phyloP scores from a whole-genome alignment of 2,329 filamentous ascomycete genomes.

The Fusarium ramigenum region DNA sequence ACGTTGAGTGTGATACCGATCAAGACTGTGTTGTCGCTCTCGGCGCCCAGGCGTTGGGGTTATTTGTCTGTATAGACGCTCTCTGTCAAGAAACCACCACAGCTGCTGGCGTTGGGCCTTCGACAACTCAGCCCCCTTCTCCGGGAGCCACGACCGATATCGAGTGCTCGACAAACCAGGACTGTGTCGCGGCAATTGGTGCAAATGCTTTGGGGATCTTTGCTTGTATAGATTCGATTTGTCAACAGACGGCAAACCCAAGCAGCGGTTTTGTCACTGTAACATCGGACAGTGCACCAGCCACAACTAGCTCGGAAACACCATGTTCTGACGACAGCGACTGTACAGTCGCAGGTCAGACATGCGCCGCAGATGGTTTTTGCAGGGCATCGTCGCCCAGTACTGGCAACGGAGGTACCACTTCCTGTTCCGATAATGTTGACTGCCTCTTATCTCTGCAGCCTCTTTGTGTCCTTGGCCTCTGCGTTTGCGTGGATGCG shows the following conservation, averaged over 20 bases:
- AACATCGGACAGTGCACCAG: not conserved
- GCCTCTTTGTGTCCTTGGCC: slow-evolving; percentile 16
- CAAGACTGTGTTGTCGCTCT: slow-evolving; percentile 2
- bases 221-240: slow-evolving; percentile 4
- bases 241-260: not conserved
- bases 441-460: slow-evolving; percentile 14
- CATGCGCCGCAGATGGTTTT: not conserved
- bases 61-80: not conserved
- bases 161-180: slow-evolving; percentile 1
- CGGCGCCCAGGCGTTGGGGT: not conserved
- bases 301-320: not conserved
- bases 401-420: not conserved
- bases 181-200: not conserved
- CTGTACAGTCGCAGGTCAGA: slow-evolving; percentile 4
- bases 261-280: slow-evolving; percentile 9
- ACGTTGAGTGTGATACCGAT: slow-evolving; percentile 1
- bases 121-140: not conserved
- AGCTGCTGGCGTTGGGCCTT: not conserved
- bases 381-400: not conserved
- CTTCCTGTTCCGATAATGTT: not conserved
- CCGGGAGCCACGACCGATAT: not conserved
- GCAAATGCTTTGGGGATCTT: slow-evolving; percentile 1
- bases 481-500: slow-evolving; percentile 21
- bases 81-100: slow-evolving; percentile 2
- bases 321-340: not conserved